Evolutionary conservation across 2,329 filamentous ascomycete genomes (phyloP).

Genomic region (Dendryphion nanum): DNA sequence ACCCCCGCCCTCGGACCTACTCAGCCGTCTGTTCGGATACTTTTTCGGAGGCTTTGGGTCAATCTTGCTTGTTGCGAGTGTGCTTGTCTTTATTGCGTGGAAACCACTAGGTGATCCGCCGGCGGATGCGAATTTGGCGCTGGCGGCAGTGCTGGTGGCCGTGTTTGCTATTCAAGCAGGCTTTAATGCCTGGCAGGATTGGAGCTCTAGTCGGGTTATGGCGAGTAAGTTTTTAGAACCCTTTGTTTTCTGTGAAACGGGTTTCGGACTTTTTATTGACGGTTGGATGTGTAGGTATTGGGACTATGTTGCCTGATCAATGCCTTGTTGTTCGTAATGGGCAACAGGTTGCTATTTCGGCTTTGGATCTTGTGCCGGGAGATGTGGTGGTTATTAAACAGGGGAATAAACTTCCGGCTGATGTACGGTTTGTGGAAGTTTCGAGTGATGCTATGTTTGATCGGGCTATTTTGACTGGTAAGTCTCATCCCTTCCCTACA

Average conservation of each 20-base stretch:
- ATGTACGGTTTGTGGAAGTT: slow-evolving; percentile 67
- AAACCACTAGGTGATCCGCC: slow-evolving; percentile 73
- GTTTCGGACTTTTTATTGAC: too few species aligned
- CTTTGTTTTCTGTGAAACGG: too few species aligned
- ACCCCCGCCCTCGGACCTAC: slow-evolving; percentile 60
- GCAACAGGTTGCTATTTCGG: slow-evolving; percentile 48
- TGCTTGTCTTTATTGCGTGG: slow-evolving; percentile 77
- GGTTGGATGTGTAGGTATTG: too few species aligned
- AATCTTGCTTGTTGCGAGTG: slow-evolving; percentile 65
- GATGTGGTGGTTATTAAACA: slow-evolving; percentile 67
- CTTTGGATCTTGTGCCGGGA: slow-evolving; percentile 66
- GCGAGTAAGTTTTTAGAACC: slow-evolving; percentile 35
- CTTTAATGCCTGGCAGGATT: slow-evolving; percentile 65
- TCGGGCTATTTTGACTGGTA: slow-evolving; percentile 68
- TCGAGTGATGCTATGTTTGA: slow-evolving; percentile 72
- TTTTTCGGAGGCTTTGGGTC: slow-evolving; percentile 76
- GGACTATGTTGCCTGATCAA: slow-evolving; percentile 74
- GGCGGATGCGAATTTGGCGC: slow-evolving; percentile 65
- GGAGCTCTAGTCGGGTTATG: slow-evolving; percentile 75
- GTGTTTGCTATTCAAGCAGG: slow-evolving; percentile 62
- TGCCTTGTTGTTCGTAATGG: slow-evolving; percentile 66
- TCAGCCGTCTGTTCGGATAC: slow-evolving; percentile 63
- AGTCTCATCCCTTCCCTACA: slow-evolving; percentile 2
- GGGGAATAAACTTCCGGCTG: slow-evolving; percentile 72
- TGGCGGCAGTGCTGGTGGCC: slow-evolving; percentile 69